A percentile compares a stretch with the other conserved stretches of the same genome.
phyloP scores from a whole-genome alignment of 148 eudicot species.

The Rheum nobile region DNA sequence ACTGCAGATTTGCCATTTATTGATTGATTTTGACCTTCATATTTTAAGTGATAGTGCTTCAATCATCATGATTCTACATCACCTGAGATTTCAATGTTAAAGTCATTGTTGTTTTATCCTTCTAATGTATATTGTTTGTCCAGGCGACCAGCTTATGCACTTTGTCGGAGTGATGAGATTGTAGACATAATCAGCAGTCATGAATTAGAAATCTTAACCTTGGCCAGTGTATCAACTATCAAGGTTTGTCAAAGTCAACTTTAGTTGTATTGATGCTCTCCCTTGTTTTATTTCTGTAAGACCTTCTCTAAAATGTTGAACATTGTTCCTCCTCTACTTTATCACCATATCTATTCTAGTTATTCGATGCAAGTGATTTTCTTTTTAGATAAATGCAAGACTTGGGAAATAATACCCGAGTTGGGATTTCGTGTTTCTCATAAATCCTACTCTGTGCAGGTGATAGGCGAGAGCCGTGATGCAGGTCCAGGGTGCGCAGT shows the following conservation, averaged over 20 bases:
- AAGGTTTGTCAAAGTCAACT: constrained; percentile 27
- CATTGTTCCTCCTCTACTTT: background rate
- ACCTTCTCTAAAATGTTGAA: background rate
- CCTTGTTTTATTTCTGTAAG: background rate
- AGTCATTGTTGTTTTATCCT: background rate
- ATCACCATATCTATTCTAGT: background rate
- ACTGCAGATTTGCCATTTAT: background rate
- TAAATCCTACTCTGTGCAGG: constrained; percentile 22
- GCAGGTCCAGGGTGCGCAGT: constrained; percentile 55
- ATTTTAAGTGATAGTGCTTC: background rate
- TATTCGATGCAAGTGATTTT: background rate
- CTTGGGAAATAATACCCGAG: background rate
- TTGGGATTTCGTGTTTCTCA: background rate
- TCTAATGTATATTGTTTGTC: constrained; percentile 1
- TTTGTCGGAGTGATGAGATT: constrained; percentile 45
- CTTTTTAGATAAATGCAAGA: background rate
- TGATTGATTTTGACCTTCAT: background rate
- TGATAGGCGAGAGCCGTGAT: constrained; percentile 48
- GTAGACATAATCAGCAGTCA: constrained; percentile 30
- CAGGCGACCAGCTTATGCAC: constrained; percentile 79
- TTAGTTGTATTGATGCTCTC: background rate
- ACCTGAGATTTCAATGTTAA: background rate
- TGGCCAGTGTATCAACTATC: constrained; percentile 58
- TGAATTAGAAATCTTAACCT: constrained; percentile 64
- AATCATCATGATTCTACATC: background rate